phyloP scores from a whole-genome alignment of 2,329 filamentous ascomycete genomes.

The Apiospora sp. region DNA sequence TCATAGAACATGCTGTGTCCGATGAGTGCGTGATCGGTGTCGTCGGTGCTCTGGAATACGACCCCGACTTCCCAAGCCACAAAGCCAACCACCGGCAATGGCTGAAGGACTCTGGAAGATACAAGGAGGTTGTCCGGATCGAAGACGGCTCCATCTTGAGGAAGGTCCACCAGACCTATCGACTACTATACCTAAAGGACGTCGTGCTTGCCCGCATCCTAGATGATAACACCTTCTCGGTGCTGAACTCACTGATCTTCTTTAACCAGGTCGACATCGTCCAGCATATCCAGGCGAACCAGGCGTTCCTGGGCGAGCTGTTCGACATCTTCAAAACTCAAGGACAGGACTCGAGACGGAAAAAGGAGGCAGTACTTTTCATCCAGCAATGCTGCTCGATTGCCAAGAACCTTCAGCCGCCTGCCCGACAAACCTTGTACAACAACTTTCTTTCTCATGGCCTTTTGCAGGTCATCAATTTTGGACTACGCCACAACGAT shows the following conservation, averaged over 20 bases:
- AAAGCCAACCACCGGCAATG: slow-evolving; percentile 97
- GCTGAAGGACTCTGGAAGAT: slow-evolving; percentile 85
- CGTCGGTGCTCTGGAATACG: slow-evolving; percentile 95
- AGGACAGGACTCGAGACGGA: slow-evolving; percentile 71
- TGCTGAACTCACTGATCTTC: slow-evolving; percentile 97
- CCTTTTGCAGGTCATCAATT: slow-evolving; percentile 88
- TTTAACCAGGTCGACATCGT: slow-evolving; percentile 99
- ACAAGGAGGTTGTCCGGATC: slow-evolving; percentile 95
- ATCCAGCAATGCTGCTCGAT: slow-evolving; percentile 96
- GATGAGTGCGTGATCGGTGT: slow-evolving; percentile 91
- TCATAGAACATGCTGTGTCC: slow-evolving; percentile 92
- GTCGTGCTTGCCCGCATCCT: slow-evolving; percentile 96
- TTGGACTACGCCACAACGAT: slow-evolving; percentile 85
- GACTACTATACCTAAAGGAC: slow-evolving; percentile 95
- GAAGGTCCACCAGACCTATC: slow-evolving; percentile 97
- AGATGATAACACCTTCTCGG: slow-evolving; percentile 96
- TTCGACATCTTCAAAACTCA: slow-evolving; percentile 83
- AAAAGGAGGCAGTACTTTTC: slow-evolving; percentile 94
- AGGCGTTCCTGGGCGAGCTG: slow-evolving; percentile 79
- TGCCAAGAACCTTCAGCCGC: slow-evolving; percentile 91
- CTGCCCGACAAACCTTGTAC: slow-evolving; percentile 81
- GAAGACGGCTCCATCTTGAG: slow-evolving; percentile 80
- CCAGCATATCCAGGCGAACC: slow-evolving; percentile 88
- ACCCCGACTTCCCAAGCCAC: slow-evolving; percentile 96
- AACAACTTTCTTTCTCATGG: slow-evolving; percentile 90